Evolutionary conservation across 495 filamentous ascomycete genomes (phyloP), one percentile per base, ranked within the genome.

Genomic region (Aspergillus ostianus): DNA sequence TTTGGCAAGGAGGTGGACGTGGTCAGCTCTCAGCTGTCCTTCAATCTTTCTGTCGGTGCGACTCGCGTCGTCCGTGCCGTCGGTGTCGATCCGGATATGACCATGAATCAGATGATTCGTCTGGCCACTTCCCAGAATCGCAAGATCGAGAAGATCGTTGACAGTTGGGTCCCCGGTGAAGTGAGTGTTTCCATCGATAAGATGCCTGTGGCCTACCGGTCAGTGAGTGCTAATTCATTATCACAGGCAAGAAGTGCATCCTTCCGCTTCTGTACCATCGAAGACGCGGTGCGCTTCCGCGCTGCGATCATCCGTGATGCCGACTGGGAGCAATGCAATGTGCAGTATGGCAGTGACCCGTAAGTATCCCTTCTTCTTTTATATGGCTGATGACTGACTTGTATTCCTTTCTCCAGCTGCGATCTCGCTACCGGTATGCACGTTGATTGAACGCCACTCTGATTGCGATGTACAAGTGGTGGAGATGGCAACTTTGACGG

Each of bases 271-370:
- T 68, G 66, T 47, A 69, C 62, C 56, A 72, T 81, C 44, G 67
- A 68, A 1, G 68, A 80, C 48, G 79, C 77, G 1, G 70, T 77
- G 8, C 62, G 65, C 6, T 81, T 81, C 67, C 70, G 69, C 36
- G 59, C 63, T 12, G 54, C 57, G 4, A 60, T 80, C 8, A 44
- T 62, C 29, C 68, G 79, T 45, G 64, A 73, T 23, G 67, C 73
- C 19, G 75, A 75, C 4, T 81, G 73, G 71, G 73, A 80, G 64
- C 67, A 70, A n/a, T 73, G 70, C 70, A 72, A 72, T 51, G 66
- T 79, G 47, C 57, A 63, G 30, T 79, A 71, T 51, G 70, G 67
- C 6, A 29, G 62, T 51, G 81, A 84, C 56, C 80, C 81, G 70
- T 82, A 60, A 67, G 77, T 74, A 6, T 20, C 21, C 10, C 21